Conservation (phyloP, 1,284 basidiomycete species). For the Apiotrichum brassicae region DNA sequence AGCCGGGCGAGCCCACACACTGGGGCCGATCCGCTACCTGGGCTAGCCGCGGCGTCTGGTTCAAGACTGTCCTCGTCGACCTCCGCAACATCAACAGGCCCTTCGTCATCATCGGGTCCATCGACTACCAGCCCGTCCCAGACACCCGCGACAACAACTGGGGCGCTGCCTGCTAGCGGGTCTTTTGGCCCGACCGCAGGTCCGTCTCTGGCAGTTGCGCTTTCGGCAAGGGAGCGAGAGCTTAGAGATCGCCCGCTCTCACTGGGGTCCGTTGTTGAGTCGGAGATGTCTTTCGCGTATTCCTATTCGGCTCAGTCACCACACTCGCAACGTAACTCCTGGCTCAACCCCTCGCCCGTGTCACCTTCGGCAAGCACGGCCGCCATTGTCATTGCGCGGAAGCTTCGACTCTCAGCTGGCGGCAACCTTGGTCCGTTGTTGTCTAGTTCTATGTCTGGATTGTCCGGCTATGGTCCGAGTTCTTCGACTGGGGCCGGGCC, state of each 20-base stretch:
- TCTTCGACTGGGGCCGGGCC: no score
- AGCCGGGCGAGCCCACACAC: background rate
- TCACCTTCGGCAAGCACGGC: background rate
- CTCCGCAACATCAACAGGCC: background rate
- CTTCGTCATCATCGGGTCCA: background rate
- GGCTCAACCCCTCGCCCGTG: background rate
- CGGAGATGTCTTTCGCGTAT: background rate
- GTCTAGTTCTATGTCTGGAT: no score
- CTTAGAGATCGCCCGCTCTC: background rate
- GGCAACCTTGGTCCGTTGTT: constrained; percentile 3
- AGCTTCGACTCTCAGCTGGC: constrained; percentile 6
- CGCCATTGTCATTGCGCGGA: constrained; percentile 6
- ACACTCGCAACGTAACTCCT: background rate
- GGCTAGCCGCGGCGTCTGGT: background rate
- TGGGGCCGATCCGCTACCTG: background rate
- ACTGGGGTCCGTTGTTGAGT: background rate
- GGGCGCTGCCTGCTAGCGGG: background rate
- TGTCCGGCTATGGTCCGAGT: no score
- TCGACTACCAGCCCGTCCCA: background rate
- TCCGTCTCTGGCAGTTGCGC: background rate
- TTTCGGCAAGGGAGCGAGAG: background rate
- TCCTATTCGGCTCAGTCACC: background rate
- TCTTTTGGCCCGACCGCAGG: background rate
- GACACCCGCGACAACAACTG: background rate
- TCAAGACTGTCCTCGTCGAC: background rate